These are phyloP conservation scores for Backusella tuberculispora DNA, from an alignment of 192 early-diverging fungal genomes.

Conservation along the genomic window DNA sequence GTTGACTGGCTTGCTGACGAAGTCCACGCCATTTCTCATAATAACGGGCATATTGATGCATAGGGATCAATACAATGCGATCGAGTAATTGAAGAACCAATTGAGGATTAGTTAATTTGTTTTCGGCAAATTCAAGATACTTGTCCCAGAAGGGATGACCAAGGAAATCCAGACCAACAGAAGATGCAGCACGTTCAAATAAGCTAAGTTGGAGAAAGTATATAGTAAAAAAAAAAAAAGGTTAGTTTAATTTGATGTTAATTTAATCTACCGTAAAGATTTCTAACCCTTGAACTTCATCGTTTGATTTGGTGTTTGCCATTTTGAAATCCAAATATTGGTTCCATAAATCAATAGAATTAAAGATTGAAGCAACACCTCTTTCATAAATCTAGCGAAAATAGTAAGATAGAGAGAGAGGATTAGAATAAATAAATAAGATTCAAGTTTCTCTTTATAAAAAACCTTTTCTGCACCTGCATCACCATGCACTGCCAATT, in stretches of 20 bases:
- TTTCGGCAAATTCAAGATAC: slow-evolving; percentile 58
- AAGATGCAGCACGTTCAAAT: slow-evolving; percentile 67
- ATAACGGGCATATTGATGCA: slow-evolving; percentile 73
- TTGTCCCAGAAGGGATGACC: slow-evolving; percentile 69
- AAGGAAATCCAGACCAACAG: slow-evolving; percentile 70
- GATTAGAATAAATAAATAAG: not conserved
- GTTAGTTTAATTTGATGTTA: slow-evolving; percentile 10
- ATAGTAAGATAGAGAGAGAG: too few relatives aligned
- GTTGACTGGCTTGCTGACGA: not conserved
- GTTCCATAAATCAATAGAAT: slow-evolving; percentile 75
- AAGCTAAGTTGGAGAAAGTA: slow-evolving; percentile 48
- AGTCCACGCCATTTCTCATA: slow-evolving; percentile 63
- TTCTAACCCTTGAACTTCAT: slow-evolving; percentile 63
- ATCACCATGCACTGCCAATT: slow-evolving; percentile 54
- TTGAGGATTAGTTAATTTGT: slow-evolving; percentile 39
- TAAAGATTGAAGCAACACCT: slow-evolving; percentile 67
- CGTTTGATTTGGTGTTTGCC: slow-evolving; percentile 58
- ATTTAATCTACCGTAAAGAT: not conserved
- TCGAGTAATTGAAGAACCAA: slow-evolving; percentile 59
- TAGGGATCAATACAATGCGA: slow-evolving; percentile 69
- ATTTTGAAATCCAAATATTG: slow-evolving; percentile 71
- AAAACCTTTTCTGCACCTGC: slow-evolving; percentile 64
- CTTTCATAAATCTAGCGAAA: slow-evolving; percentile 68
- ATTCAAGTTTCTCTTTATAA: too few relatives aligned
- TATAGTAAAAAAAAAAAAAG: not conserved